These are phyloP conservation scores for Penicillium sp. DNA, from an alignment of 2,329 filamentous ascomycete species.

Conservation along the genomic window DNA sequence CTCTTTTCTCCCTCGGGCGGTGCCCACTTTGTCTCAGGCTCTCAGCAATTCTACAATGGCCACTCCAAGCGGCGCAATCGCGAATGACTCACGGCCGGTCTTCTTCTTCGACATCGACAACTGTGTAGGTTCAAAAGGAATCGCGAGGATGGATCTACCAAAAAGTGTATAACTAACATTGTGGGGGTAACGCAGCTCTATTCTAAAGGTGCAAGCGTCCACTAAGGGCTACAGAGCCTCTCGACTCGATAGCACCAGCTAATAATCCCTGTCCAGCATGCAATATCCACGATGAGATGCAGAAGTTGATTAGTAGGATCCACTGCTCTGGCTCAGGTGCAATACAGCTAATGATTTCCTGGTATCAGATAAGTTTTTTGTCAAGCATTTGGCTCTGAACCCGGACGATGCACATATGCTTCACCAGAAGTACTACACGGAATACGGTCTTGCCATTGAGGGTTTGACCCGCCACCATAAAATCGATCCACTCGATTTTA, in stretches of 20 bases:
- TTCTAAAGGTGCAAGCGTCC: constrained; percentile 59
- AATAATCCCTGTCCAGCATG: constrained; percentile 48
- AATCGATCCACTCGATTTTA: constrained; percentile 93
- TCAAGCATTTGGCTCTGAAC: constrained; percentile 65
- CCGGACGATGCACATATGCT: constrained; percentile 75
- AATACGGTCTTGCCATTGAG: constrained; percentile 95
- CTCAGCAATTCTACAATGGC: constrained; percentile 18
- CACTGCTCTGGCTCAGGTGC: not conserved
- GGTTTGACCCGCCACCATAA: constrained; percentile 89
- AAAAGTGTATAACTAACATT: constrained; percentile 18
- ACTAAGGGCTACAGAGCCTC: not conserved
- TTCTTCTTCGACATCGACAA: constrained; percentile 96
- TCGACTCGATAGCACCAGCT: constrained; percentile 2
- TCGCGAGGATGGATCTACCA: no score
- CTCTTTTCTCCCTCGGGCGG: constrained; percentile 2
- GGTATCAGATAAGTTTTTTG: constrained; percentile 52
- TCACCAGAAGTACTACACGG: constrained; percentile 87
- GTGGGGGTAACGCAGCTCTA: constrained; percentile 55
- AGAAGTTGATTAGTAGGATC: constrained; percentile 60
- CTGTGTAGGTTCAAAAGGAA: constrained; percentile 62
- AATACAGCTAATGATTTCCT: not conserved
- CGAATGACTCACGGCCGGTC: constrained; percentile 46
- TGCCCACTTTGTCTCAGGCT: constrained; percentile 1
- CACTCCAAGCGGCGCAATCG: constrained; percentile 17
- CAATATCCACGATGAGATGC: constrained; percentile 85